phyloP scores from a whole-genome alignment of 176 grass and related monocot genomes.

The Hsuehochloa calcarea region DNA sequence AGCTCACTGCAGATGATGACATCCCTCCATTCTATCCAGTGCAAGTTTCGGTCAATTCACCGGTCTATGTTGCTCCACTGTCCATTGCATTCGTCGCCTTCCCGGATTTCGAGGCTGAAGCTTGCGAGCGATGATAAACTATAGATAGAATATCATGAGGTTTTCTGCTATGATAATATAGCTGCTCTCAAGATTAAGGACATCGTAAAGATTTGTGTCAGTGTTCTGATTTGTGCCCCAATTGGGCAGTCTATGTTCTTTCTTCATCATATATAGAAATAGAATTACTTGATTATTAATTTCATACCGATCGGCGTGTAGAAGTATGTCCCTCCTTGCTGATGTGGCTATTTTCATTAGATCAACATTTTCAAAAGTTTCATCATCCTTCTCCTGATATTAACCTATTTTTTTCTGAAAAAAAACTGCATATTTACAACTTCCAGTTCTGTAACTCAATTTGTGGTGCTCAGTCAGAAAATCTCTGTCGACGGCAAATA shows the following conservation, averaged over 20 bases:
- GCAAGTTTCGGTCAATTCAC: constrained; percentile 49
- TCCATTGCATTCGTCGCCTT: constrained; percentile 80
- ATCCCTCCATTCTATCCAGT: constrained; percentile 62
- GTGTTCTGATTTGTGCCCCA: constrained; percentile 28
- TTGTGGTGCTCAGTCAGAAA: neutral
- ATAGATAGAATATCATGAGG: constrained; percentile 10
- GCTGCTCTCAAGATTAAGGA: neutral
- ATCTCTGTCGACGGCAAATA: neutral
- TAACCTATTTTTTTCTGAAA: neutral
- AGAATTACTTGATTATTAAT: neutral
- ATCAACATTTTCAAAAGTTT: neutral
- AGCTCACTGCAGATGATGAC: constrained; percentile 63
- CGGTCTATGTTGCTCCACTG: constrained; percentile 56
- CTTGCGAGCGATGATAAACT: constrained; percentile 41
- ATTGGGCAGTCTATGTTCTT: constrained; percentile 35
- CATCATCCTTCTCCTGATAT: neutral
- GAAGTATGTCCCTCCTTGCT: neutral
- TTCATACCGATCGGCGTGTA: neutral
- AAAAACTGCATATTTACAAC: neutral
- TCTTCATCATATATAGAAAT: constrained; percentile 1
- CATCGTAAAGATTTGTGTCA: neutral
- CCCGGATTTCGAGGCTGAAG: constrained; percentile 81
- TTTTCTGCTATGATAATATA: constrained; percentile 21
- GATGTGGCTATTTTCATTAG: neutral
- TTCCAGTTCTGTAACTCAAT: neutral